A percentile compares a stretch with the other conserved stretches of the same genome.
Conservation (phyloP, 2,329 filamentous ascomycete species). For the Cordyceps fumosorosea region DNA sequence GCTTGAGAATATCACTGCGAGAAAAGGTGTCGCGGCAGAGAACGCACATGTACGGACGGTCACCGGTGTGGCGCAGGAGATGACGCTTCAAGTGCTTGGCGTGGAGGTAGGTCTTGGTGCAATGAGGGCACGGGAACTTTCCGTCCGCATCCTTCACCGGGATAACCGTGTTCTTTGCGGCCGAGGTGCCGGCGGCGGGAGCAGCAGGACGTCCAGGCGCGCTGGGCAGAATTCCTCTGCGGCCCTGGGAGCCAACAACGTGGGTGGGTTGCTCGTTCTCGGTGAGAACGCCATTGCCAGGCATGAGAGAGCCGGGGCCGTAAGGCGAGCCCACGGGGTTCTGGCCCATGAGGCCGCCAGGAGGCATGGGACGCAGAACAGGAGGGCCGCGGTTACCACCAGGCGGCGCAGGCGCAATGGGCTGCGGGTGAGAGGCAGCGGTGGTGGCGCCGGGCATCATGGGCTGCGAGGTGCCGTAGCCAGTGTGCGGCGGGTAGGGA, state of each 20-base stretch:
- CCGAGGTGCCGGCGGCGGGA: constrained; percentile 59
- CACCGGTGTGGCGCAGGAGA: constrained; percentile 90
- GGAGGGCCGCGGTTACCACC: constrained; percentile 49
- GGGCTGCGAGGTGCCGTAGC: constrained; percentile 48
- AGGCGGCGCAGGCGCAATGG: constrained; percentile 69
- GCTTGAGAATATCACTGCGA: constrained; percentile 94
- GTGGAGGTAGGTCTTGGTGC: constrained; percentile 96
- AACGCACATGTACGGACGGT: constrained; percentile 96
- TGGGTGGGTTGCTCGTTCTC: constrained; percentile 69
- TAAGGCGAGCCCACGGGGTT: constrained; percentile 54
- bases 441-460: constrained; percentile 64
- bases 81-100: constrained; percentile 97
- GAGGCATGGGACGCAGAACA: constrained; percentile 63
- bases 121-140: constrained; percentile 96
- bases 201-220: constrained; percentile 80
- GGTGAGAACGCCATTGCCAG: constrained; percentile 47
- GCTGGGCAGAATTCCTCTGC: constrained; percentile 84
- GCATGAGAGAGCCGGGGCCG: constrained; percentile 51
- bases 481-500: constrained; percentile 48
- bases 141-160: constrained; percentile 94
- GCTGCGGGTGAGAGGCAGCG: constrained; percentile 64
- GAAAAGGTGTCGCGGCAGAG: constrained; percentile 97
- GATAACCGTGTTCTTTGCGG: constrained; percentile 73
- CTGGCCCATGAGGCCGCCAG: constrained; percentile 56
- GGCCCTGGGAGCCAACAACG: constrained; percentile 90